These are phyloP conservation scores for Naganishia vishniacii DNA, from an alignment of 768 basidiomycete species.

Conservation along the genomic window DNA sequence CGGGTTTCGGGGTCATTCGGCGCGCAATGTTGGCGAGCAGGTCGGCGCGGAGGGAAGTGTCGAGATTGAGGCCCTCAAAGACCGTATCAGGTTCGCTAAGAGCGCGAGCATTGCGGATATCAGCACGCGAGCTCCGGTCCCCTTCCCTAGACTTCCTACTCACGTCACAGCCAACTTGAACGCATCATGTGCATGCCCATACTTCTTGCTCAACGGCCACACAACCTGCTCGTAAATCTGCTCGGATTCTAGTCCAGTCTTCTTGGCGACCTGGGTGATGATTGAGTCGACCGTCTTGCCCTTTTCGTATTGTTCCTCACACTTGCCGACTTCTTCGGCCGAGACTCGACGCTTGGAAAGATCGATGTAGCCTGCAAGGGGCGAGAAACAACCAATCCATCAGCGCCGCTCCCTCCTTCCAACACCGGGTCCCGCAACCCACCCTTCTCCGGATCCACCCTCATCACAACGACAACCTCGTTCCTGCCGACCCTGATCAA, in stretches of 20 bases:
- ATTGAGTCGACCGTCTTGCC: constrained; percentile 81
- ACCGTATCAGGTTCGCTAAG: constrained; percentile 69
- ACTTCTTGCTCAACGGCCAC: constrained; percentile 88
- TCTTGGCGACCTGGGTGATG: constrained; percentile 50
- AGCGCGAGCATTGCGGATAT: background rate
- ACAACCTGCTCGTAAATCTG: constrained; percentile 80
- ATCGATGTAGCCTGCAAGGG: constrained; percentile 85
- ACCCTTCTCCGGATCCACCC: constrained; percentile 99
- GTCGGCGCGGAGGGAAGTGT: constrained; percentile 58
- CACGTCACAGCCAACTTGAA: constrained; percentile 95
- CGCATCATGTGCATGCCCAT: constrained; percentile 93
- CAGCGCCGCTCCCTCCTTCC: background rate
- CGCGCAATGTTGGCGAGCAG: constrained; percentile 82
- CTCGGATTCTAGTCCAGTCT: constrained; percentile 57
- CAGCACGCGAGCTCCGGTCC: too few relatives aligned
- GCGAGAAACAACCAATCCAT: background rate
- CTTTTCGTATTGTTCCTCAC: constrained; percentile 97
- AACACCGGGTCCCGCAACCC: constrained; percentile 30
- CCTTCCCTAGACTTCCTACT: constrained; percentile 38
- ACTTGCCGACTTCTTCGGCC: constrained; percentile 96
- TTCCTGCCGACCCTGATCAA: constrained; percentile 95
- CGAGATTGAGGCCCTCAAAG: constrained; percentile 63
- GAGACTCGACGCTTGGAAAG: constrained; percentile 96
- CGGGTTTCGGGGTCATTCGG: constrained; percentile 92
- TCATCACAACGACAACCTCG: constrained; percentile 93